phyloP scores from a whole-genome alignment of 225 moss, liverwort and hornwort species.

The Asterella californica region DNA sequence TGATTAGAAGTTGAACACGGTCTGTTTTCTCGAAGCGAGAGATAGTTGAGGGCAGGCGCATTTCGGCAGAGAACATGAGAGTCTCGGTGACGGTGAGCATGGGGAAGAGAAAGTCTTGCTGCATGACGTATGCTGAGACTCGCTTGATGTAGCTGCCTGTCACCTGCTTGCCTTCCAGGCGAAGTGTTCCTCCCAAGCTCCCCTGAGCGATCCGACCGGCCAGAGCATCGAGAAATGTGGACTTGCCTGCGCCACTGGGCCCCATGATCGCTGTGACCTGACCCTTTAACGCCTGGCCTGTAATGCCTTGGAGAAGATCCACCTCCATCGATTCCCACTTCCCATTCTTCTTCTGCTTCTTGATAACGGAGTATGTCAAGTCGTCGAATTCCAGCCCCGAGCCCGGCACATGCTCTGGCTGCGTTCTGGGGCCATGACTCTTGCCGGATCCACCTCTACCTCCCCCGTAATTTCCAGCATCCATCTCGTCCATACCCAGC shows the following conservation, averaged over 20 bases:
- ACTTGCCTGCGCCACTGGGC: constrained; percentile 33
- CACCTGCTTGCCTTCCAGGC: constrained; percentile 25
- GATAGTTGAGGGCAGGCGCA: constrained; percentile 18
- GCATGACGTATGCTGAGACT: constrained; percentile 32
- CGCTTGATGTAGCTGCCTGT: constrained; percentile 4
- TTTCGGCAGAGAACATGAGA: constrained; percentile 31
- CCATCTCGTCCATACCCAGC: constrained; percentile 10
- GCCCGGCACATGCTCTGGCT: not conserved
- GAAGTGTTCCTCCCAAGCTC: constrained; percentile 24
- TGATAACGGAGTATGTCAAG: constrained; percentile 21
- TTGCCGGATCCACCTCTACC: no score
- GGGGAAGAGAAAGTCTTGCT: constrained; percentile 35
- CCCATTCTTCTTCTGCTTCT: constrained; percentile 19
- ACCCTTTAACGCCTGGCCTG: constrained; percentile 6
- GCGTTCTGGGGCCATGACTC: not conserved
- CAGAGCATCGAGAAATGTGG: constrained; percentile 33
- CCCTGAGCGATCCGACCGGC: constrained; percentile 27
- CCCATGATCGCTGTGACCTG: constrained; percentile 33
- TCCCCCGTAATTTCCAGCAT: not conserved
- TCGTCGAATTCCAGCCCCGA: constrained; percentile 24
- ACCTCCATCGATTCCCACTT: constrained; percentile 21
- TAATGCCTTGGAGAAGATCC: constrained; percentile 12
- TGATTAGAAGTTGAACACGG: not conserved
- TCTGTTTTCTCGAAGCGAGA: constrained; percentile 18
- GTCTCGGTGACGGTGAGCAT: constrained; percentile 36